phyloP scores from a whole-genome alignment of 495 filamentous ascomycete genomes.

The Hypoxylon intermedium region DNA sequence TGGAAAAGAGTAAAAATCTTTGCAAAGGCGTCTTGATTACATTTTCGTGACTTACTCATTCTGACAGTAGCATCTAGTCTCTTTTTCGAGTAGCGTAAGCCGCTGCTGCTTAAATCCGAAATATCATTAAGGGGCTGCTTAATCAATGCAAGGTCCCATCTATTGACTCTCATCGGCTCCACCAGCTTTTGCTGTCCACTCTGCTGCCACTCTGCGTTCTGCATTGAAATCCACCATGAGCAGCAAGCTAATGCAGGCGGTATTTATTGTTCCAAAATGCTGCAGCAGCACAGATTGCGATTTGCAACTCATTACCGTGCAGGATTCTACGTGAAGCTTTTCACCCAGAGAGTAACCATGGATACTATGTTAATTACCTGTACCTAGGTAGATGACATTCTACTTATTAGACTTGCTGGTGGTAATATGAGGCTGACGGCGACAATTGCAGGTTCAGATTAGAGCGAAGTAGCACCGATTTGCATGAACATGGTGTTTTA shows the following conservation, averaged over 20 bases:
- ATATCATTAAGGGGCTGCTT: not conserved
- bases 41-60: no score
- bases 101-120: not conserved
- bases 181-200: constrained; percentile 2
- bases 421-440: no score
- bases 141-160: not conserved
- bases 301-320: constrained; percentile 19
- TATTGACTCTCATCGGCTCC: constrained; percentile 12
- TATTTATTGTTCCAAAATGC: constrained; percentile 13
- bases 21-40: no score
- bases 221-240: constrained; percentile 10
- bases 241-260: constrained; percentile 30
- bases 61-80: no score
- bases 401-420: no score
- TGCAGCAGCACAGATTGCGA: constrained; percentile 28
- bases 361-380: no score
- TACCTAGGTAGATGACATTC: not conserved
- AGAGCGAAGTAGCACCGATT: no score
- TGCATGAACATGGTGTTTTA: no score
- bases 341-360: not conserved
- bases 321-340: constrained; percentile 6
- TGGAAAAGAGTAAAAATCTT: no score
- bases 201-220: constrained; percentile 8
- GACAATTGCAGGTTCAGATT: no score
- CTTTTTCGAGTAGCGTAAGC: not conserved